Conservation (phyloP, 768 basidiomycete species). For the Mycena vulgaris region DNA sequence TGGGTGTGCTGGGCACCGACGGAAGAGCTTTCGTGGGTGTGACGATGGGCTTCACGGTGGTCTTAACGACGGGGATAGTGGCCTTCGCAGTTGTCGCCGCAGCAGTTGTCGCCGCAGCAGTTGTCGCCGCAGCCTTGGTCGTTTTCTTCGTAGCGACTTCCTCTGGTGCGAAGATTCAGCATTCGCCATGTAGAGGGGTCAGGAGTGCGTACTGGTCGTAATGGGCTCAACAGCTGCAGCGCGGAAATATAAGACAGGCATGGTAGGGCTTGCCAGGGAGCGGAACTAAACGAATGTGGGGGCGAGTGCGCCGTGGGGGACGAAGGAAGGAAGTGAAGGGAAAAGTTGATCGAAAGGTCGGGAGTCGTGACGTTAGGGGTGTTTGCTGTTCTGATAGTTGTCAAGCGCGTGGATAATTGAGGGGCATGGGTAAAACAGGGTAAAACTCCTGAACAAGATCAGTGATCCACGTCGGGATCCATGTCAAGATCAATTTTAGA, state of each 20-base stretch:
- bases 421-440: too few relatives aligned
- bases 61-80: neutral
- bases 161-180: neutral
- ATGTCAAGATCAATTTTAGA: too few relatives aligned
- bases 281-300: slow-evolving; percentile 25
- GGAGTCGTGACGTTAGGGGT: too few relatives aligned
- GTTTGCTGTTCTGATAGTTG: too few relatives aligned
- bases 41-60: neutral
- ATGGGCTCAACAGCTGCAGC: neutral
- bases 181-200: neutral
- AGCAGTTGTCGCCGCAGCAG: too few relatives aligned
- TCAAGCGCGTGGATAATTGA: too few relatives aligned
- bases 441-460: too few relatives aligned
- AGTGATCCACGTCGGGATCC: too few relatives aligned
- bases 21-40: neutral
- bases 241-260: slow-evolving; percentile 16
- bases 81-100: neutral
- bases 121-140: neutral
- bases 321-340: neutral
- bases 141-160: neutral
- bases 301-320: slow-evolving; percentile 1
- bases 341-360: neutral
- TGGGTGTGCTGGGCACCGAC: neutral
- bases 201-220: slow-evolving; percentile 10
- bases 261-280: too few relatives aligned